Conservation (phyloP, 805 yeast species). For the Torulaspora microellipsoides region DNA sequence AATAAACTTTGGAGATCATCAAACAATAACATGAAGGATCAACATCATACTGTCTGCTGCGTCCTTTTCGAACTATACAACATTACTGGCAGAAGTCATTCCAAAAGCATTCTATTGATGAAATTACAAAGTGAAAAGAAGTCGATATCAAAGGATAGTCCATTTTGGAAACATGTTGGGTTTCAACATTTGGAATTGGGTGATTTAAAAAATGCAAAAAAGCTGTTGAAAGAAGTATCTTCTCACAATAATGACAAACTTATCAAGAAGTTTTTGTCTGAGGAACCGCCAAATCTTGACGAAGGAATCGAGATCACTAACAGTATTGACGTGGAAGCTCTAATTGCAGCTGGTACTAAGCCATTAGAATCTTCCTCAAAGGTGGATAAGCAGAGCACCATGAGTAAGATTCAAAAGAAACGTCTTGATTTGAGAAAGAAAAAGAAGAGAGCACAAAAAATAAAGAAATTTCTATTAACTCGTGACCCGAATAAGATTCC, state of each 20-base stretch:
- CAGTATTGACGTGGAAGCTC: conserved; percentile 21
- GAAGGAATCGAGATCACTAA: conserved; percentile 18
- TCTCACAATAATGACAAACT: conserved; percentile 10
- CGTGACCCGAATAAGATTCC: conserved; percentile 37
- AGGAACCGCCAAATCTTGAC: conserved; percentile 4
- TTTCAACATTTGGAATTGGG: conserved; percentile 25
- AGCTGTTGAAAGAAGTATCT: conserved; percentile 14
- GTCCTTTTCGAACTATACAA: conserved; percentile 27
- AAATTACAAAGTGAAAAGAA: conserved; percentile 7
- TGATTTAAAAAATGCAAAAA: conserved; percentile 14
- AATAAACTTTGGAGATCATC: conserved; percentile 12
- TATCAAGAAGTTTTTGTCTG: conserved; percentile 10
- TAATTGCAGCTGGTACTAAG: conserved; percentile 18
- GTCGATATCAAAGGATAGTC: conserved; percentile 7
- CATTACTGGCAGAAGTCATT: conserved; percentile 19
- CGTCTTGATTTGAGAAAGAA: conserved; percentile 26
- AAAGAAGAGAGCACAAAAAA: conserved; percentile 20
- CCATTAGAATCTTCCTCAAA: conserved; percentile 18
- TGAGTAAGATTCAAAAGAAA: conserved; percentile 25
- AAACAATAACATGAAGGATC: neutral
- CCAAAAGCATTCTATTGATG: conserved; percentile 19
- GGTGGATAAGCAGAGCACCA: conserved; percentile 12
- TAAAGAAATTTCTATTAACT: conserved; percentile 20
- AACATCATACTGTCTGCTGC: conserved; percentile 17
- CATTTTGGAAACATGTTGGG: conserved; percentile 31